phyloP scores from a whole-genome alignment of 2,329 filamentous ascomycete genomes.

The Colletotrichum liriopes region DNA sequence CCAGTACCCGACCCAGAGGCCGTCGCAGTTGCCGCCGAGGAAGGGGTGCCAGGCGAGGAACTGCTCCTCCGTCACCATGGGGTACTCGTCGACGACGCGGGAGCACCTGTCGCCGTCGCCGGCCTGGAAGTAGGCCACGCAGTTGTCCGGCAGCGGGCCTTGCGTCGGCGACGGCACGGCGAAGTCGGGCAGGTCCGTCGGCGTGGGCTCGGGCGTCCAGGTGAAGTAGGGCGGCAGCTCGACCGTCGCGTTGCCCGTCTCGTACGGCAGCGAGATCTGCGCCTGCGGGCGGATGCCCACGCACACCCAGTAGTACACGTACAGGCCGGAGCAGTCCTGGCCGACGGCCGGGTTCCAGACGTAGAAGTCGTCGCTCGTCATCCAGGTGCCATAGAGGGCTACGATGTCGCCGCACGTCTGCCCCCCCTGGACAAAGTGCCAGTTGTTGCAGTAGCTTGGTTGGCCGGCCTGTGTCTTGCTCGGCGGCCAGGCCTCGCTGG shows the following conservation, averaged over 20 bases:
- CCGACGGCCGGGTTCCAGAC: constrained; percentile 41
- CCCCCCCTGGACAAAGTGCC: too few relatives aligned
- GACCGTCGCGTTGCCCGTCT: constrained; percentile 1
- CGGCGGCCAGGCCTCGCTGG: too few relatives aligned
- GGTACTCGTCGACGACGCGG: constrained; percentile 36
- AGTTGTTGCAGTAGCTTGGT: too few relatives aligned
- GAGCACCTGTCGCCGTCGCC: constrained; percentile 37
- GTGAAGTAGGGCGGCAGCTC: constrained; percentile 4
- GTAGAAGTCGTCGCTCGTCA: neutral
- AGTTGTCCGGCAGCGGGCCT: too few relatives aligned
- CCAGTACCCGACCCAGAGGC: constrained; percentile 44
- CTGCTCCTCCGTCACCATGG: constrained; percentile 44
- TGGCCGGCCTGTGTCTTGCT: too few relatives aligned
- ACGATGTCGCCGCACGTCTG: too few relatives aligned
- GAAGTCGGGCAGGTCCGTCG: neutral
- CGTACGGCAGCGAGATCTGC: neutral
- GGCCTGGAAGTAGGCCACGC: too few relatives aligned
- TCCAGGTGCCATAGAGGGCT: too few relatives aligned
- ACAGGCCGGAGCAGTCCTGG: constrained; percentile 41
- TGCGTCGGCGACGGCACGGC: neutral
- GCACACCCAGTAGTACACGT: constrained; percentile 37
- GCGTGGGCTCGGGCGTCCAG: constrained; percentile 10
- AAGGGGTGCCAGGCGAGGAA: constrained; percentile 49
- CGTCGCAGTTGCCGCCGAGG: constrained; percentile 45
- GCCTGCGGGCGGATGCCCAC: neutral